Evolutionary conservation across 2,329 filamentous ascomycete species (phyloP), one percentile per base, ranked within the genome.

Genomic region (Diaporthe helianthi): DNA sequence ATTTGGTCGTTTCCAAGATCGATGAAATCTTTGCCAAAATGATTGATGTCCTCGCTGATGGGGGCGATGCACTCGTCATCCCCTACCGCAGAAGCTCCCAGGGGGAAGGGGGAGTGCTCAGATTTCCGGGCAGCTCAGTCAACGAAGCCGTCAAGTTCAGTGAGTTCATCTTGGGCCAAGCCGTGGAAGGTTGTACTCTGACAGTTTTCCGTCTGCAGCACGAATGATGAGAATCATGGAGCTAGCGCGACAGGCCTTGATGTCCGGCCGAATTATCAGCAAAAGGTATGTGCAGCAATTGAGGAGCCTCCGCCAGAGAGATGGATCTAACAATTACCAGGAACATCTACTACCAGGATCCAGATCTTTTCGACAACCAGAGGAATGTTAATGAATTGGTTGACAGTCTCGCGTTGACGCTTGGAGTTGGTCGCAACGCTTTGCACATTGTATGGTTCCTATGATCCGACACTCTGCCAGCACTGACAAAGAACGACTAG

Each of bases 311-410:
- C 0, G 2, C 4, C 15, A 2, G 2, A 46, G 13, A 36, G 8
- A 17, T 29, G 4, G 36, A 6, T 24, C 47, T 71, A 19, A 41
- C 4, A 1, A 33, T 4, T n/a, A 3, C 1, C 71, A 95, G 93
- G 71, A 92, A 93, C 75, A 89, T 97, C 4, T 97, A 90, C 78
- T 97, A 97, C 76, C 89, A 92, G 74, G 86, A 94, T 73, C 88
- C 90, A 5, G 85, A 89, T 12, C 81, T 97, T 0, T 97, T 96
- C 75, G 83, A 85, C 24, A 89, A 83, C 61, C 93, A 96, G 76
- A 76, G 79, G 19, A 83, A 88, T 17, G 92, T 96, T 0, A 90
- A 96, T 76, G 83, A 84, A 36, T 87, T 93, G 54, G 87, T 96
- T 0, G 92, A 96, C 74, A 90, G 92, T 72, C 80, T 97, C 44